phyloP scores from a whole-genome alignment of 2,329 filamentous ascomycete species.

The Stagonosporopsis vannaccii region DNA sequence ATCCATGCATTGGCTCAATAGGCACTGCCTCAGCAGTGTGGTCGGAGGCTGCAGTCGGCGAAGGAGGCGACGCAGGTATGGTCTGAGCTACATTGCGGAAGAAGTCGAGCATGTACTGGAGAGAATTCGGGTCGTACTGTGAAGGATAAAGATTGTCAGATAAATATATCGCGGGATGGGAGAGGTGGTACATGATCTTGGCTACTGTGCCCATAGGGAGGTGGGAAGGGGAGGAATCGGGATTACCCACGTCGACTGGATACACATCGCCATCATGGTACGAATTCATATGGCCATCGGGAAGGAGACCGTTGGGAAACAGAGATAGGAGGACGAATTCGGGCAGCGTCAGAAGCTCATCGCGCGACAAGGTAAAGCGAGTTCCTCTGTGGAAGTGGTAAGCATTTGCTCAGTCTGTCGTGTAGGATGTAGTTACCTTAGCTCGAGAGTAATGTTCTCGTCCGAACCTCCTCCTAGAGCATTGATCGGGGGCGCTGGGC shows the following conservation, averaged over 20 bases:
- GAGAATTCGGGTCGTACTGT: constrained; percentile 93
- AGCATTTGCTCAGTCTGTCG: constrained; percentile 14
- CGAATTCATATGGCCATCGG: constrained; percentile 92
- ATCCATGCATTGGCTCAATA: constrained; percentile 75
- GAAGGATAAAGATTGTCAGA: constrained; percentile 62
- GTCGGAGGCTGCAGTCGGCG: constrained; percentile 60
- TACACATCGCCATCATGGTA: constrained; percentile 94
- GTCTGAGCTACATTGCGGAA: constrained; percentile 95
- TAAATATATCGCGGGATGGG: constrained; percentile 59
- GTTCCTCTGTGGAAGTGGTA: constrained; percentile 70
- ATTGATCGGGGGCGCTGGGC: constrained; percentile 82
- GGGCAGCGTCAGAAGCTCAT: constrained; percentile 92
- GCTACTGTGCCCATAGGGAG: constrained; percentile 45
- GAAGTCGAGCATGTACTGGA: constrained; percentile 99
- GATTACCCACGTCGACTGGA: constrained; percentile 87
- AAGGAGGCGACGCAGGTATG: constrained; percentile 78
- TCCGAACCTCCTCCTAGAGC: constrained; percentile 81
- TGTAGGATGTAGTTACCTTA: constrained; percentile 69
- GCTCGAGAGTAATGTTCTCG: constrained; percentile 93
- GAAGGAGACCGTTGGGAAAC: constrained; percentile 97
- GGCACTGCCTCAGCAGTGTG: constrained; percentile 62
- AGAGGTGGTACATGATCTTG: constrained; percentile 52
- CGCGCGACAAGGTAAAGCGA: constrained; percentile 90
- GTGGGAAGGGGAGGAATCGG: constrained; percentile 40
- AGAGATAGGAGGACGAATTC: constrained; percentile 98